Base-by-base conservation (phyloP, 139 green algal species). In the Asterochloris erici region DNA sequence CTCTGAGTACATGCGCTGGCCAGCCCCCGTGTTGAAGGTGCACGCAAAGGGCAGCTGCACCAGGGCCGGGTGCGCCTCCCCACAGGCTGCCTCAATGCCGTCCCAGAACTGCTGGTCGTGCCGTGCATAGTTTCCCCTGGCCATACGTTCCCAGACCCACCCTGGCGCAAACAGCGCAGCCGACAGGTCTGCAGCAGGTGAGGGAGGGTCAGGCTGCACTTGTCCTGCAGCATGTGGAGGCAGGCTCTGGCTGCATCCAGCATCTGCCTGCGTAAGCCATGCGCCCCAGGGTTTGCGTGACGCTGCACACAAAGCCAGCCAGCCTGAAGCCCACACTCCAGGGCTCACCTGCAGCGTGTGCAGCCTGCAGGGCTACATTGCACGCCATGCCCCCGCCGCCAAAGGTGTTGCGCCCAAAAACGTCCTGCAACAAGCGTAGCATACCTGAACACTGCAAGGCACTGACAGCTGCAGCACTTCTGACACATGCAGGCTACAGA, bases 361-460 rank as follows among this genome's bases (percentile, higher is more conserved):
- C 87, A 63, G 84, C 87, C 13, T 47, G 63, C 9, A 91, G 61
- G 0, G 86, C 88, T 16, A 86, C 74, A 78, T 88, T 62, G 61
- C 79, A 89, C 15, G 38, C 68, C 63, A 91, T 75, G 21, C 83
- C 84, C 11, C 92, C 93, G 24, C 91, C 94, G 0, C 88, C 91
- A 84, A 84, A 94, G 0, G 89, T 92, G n/a, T 88, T 87, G 15
- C 92, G 81, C 14, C 91, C 93, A 78, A 92, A 94, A 16, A 94
- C 92, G 82, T 97, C 94, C 4, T 54, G 38, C 38, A 54, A 6
- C 38, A 54, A 54, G 38, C 38, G 6, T 2, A 6, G 6, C 38
- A 97, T 75, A 16, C 73, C 73, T 78, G 73, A 28, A 9, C 28
- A 28, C 61, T 61, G 26, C 16, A 61, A 62, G 26, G 61, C n/a